A percentile compares a stretch with the other conserved stretches of the same genome.
These are phyloP conservation scores for Irpex sp. DNA, from an alignment of 1,284 basidiomycete species.

Conservation along the genomic window DNA sequence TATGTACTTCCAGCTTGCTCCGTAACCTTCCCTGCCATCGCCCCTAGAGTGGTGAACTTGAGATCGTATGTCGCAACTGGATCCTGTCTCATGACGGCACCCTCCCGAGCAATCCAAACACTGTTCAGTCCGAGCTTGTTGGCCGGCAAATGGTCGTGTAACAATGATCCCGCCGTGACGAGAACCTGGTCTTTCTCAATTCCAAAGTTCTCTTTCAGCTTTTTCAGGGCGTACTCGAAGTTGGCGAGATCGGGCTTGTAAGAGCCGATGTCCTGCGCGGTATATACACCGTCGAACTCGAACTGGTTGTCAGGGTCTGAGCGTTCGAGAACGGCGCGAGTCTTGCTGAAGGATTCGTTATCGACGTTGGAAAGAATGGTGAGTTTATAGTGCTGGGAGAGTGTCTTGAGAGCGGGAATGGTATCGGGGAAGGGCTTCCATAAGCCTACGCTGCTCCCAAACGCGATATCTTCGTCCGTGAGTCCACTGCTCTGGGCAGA, in stretches of 20 bases:
- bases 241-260: conserved; percentile 66
- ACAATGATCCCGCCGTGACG: conserved; percentile 20
- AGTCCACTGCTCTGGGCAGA: neutral
- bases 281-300: conserved; percentile 58
- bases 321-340: conserved; percentile 49
- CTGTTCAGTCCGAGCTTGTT: conserved; percentile 13
- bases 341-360: conserved; percentile 52
- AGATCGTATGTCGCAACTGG: conserved; percentile 11
- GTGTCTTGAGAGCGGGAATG: conserved; percentile 46
- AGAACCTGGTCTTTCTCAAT: conserved; percentile 43
- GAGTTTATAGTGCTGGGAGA: conserved; percentile 60
- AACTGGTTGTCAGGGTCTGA: conserved; percentile 36
- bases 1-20: neutral
- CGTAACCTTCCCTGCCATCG: neutral
- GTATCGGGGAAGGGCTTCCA: conserved; percentile 71
- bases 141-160: conserved; percentile 15
- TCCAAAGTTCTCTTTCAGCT: conserved; percentile 39
- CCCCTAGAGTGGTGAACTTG: conserved; percentile 13
- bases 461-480: conserved; percentile 28
- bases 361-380: conserved; percentile 74
- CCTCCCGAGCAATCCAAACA: conserved; percentile 13
- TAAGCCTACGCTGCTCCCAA: conserved; percentile 51
- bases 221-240: conserved; percentile 45
- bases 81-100: conserved; percentile 8
- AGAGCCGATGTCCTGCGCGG: conserved; percentile 59